These are phyloP conservation scores for Ascobolus immersus DNA, from an alignment of 495 filamentous ascomycete genomes.

Conservation along the genomic window DNA sequence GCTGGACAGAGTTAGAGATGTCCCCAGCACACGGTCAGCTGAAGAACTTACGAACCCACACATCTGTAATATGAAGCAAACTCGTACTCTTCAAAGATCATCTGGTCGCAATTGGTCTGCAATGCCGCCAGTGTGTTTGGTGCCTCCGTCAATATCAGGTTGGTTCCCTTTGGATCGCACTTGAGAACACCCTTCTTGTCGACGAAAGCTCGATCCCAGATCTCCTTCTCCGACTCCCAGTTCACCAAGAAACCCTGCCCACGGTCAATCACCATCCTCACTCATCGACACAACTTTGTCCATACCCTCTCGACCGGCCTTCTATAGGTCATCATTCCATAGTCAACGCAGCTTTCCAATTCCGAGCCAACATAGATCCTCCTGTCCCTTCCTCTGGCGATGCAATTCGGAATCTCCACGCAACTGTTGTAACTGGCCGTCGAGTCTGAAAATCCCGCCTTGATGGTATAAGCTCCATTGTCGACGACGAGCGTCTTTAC, in stretches of 20 bases:
- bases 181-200: conserved; percentile 32
- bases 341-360: conserved; percentile 57
- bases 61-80: conserved; percentile 63
- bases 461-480: conserved; percentile 83
- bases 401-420: conserved; percentile 57
- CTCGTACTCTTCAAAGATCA: conserved; percentile 95
- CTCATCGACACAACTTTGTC: background rate
- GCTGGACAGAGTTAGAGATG: conserved; percentile 20
- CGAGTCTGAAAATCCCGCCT: conserved; percentile 52
- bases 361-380: conserved; percentile 57
- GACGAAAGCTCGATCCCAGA: conserved; percentile 83
- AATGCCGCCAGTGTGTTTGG: conserved; percentile 62
- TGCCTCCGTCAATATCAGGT: conserved; percentile 64
- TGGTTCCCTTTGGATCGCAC: conserved; percentile 58
- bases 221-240: conserved; percentile 87
- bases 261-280: background rate
- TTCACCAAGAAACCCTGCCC: conserved; percentile 62
- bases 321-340: conserved; percentile 66
- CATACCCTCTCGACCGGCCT: conserved; percentile 60
- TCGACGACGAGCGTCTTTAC: conserved; percentile 71
- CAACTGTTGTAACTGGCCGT: conserved; percentile 26
- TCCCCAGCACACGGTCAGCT: background rate
- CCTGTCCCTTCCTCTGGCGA: conserved; percentile 58
- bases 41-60: conserved; percentile 30
- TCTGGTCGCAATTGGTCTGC: conserved; percentile 79